Base-by-base conservation (phyloP, 495 filamentous ascomycete species). In the Aspergillus hancockii region DNA sequence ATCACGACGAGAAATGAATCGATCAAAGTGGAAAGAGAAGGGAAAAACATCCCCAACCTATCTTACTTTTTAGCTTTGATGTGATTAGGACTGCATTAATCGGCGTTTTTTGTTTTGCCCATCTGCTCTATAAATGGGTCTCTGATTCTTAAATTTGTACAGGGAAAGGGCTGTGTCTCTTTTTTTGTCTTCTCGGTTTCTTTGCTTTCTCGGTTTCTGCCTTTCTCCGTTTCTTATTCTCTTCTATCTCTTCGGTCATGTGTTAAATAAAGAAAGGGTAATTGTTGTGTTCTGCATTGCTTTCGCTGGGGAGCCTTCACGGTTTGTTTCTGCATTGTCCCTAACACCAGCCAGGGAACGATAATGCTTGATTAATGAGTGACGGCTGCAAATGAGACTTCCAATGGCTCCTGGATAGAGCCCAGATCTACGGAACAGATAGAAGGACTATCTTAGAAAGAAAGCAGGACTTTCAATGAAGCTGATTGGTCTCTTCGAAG, bases 1-100 rank as follows among this genome's bases (percentile, higher is more conserved):
- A 70, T 61, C 63, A 68, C 58, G 69, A 67, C 64, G 66, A 69
- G 64, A 66, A 58, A 67, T 52, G 66, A 69, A 60, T 67, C 67
- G 57, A 67, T 62, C 60, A 68, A 31, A 51, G 64, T 51, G 9
- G 10, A 47, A 23, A 14, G 23, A 47, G 12, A 47, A 19, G 4
- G 23, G 43, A n/a, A 47, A 23, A 47, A 3, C 21, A n/a, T 45
- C 45, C 23, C 49, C 52, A 47, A 45, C 22, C 46, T 56, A 30
- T 55, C 49, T 52, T 52, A 45, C 22, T 52, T 58, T 57, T 45
- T 61, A 25, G 13, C 18, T 25, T 38, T 43, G 32, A 18, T 41
- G 51, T 41, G 51, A 9, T 30, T 30, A 16, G 16, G n/a, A 23
- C 55, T 68, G 68, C 68, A 71, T 71, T 52, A 54, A 62, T 56